Evolutionary conservation across 106 monocot species (phyloP).

Genomic region (Triglochin maritima): DNA sequence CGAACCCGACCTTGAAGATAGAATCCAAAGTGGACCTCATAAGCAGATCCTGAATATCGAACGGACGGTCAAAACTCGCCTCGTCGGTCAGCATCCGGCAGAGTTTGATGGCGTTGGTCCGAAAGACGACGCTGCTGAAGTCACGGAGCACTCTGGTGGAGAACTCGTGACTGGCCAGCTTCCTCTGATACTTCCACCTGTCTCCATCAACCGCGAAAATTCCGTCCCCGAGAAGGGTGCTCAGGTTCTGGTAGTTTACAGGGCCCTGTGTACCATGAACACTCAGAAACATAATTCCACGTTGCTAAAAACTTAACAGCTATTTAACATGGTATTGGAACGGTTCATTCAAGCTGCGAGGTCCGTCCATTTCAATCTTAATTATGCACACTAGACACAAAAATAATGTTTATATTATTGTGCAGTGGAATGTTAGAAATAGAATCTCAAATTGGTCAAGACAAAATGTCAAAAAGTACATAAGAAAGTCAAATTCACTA

Average conservation of each 20-base stretch:
- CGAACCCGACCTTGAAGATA: constrained; percentile 15
- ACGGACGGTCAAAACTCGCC: background rate
- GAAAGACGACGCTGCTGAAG: constrained; percentile 8
- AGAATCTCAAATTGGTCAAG: too few relatives aligned
- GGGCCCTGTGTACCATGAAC: constrained; percentile 1
- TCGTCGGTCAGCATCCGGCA: background rate
- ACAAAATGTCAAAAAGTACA: too few relatives aligned
- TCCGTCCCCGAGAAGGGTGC: constrained; percentile 11
- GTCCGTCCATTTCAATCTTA: too few relatives aligned
- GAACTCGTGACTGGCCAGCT: constrained; percentile 17
- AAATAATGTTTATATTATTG: too few relatives aligned
- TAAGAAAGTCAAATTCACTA: too few relatives aligned
- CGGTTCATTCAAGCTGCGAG: too few relatives aligned
- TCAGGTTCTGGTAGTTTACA: background rate
- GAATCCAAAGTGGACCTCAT: constrained; percentile 16
- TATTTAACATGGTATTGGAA: too few relatives aligned
- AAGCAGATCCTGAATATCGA: constrained; percentile 16
- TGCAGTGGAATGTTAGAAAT: too few relatives aligned
- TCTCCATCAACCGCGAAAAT: constrained; percentile 16
- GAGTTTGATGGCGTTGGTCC: constrained; percentile 4
- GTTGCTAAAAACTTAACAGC: too few relatives aligned
- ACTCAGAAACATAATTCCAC: background rate
- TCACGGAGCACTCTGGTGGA: constrained; percentile 9
- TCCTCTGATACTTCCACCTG: constrained; percentile 17
- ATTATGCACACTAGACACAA: too few relatives aligned